Conservation (phyloP, 768 basidiomycete genomes). For the Tubosaeta brunneosetosa region DNA sequence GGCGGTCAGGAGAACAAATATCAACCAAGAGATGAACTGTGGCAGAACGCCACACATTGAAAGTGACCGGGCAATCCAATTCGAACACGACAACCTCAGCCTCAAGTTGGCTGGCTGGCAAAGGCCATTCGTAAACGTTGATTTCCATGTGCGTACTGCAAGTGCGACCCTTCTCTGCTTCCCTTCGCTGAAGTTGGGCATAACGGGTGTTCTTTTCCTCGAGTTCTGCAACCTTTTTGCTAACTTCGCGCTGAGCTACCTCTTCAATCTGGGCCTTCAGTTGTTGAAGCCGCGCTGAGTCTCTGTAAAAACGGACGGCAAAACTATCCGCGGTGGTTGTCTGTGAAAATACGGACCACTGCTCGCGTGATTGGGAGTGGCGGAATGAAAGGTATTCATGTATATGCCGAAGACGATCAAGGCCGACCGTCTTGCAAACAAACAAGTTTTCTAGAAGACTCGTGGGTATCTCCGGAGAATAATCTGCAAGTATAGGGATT, state of each 20-base stretch:
- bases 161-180: too few species aligned
- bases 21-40: slow-evolving; percentile 30
- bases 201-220: slow-evolving; percentile 6
- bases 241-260: slow-evolving; percentile 18
- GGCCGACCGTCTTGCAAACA: slow-evolving; percentile 27
- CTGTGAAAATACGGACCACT: slow-evolving; percentile 33
- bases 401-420: slow-evolving; percentile 29
- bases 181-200: neutral
- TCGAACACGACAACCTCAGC: neutral
- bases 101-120: slow-evolving; percentile 27
- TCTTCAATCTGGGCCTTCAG: slow-evolving; percentile 28
- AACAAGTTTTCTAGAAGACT: slow-evolving; percentile 38
- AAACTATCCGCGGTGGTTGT: slow-evolving; percentile 20
- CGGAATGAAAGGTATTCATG: slow-evolving; percentile 30
- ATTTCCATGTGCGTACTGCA: too few species aligned
- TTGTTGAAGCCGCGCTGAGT: slow-evolving; percentile 11
- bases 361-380: slow-evolving; percentile 9
- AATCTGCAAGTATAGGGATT: too few species aligned
- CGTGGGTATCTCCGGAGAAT: slow-evolving; percentile 42
- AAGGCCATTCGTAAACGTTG: slow-evolving; percentile 42
- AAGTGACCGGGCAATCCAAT: neutral
- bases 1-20: slow-evolving; percentile 22
- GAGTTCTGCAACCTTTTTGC: slow-evolving; percentile 28
- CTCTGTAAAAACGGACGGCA: slow-evolving; percentile 31
- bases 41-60: neutral